Evolutionary conservation across 208 protist species (phyloP), one percentile per base, ranked within the genome.

Genomic region (Crithidia fasciculata): DNA sequence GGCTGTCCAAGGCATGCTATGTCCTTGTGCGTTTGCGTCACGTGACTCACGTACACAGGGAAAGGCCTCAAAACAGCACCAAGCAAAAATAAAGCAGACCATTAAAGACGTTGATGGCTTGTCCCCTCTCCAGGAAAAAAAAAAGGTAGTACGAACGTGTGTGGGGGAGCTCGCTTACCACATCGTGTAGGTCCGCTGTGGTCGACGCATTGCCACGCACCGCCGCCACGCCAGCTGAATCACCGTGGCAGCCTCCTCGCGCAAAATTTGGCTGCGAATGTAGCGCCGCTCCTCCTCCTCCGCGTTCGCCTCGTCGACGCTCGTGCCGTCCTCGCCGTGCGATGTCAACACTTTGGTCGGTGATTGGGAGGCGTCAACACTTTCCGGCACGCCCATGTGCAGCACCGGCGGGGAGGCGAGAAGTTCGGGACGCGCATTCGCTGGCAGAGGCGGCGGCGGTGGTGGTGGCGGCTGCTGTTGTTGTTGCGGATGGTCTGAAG

Each of bases 161-260:
- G n/a, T 12, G 0, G 55, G 40, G 55, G 6, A 40, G 55, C 45
- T 49, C 12, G 45, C 18, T 18, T 37, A 71, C 67, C 67, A 72
- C 40, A 63, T 55, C 19, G 57, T 47, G 54, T 63, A 72, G 45
- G 56, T 28, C 36, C 55, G 56, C 56, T 55, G 9, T 13, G 67
- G 67, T 5, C 45, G 16, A 5, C 41, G 53, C 55, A 16, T 44
- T 2, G 62, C 69, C 44, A 57, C 36, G 45, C 19, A 52, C 3
- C 49, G 18, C 41, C 64, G 66, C 76, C 76, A 93, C 41, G 83
- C 78, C 43, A 52, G n/a, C 53, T 93, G 88, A 49, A 93, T 89
- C 13, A 93, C 71, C 8, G 50, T 52, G 2, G 88, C 88, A 3
- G 88, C 74, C 79, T 88, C 83, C 57, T 88, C 79, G 50, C 78